Base-by-base conservation (phyloP, 306 rosid species). In the Ziziphus jujuba region DNA sequence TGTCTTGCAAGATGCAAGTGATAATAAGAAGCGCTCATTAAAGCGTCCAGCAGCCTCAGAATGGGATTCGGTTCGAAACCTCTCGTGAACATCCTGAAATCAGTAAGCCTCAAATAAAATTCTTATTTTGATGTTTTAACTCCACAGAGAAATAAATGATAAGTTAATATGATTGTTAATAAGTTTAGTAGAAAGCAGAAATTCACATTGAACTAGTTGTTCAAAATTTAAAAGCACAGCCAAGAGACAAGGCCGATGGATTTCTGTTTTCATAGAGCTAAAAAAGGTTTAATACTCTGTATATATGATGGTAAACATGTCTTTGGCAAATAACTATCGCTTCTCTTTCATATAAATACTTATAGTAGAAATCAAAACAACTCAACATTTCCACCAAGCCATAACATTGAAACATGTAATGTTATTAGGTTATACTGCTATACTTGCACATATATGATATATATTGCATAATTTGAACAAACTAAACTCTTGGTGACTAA, bases 21-120 rank as follows among this genome's bases (percentile, higher is more conserved):
- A 93, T 59, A 93, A 79, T 68, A 93, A 80, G 80, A 93, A 93
- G 50, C 99, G 97, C 65, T 93, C 99, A 77, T 93, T 93, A 72
- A 93, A 93, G 28, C 99, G 95, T 48, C 89, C 89, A 71, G 89
- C 21, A 61, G 96, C 83, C 75, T 86, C 87, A 33, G 85, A 68
- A 76, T 93, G 99, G 28, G 99, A 90, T 75, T 93, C 99, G 28
- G 99, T 93, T 79, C 97, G 87, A 81, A 84, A 93, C 66, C 99
- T 85, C 28, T 87, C 92, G 24, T 93, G 99, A 50, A 90, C 95
- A 79, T 93, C 99, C 99, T 93, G 89, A 77, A 77, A 80, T 70
- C 52, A 56, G 54, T 14, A 75, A 53, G 63, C 50, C 14, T 17
- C 40, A 22, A 12, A 43, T 51, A 20, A 59, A 38, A 28, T 40